A percentile compares a stretch with the other conserved stretches of the same genome.
phyloP scores from a whole-genome alignment of 2,329 filamentous ascomycete species.

The Cercospora janseana region DNA sequence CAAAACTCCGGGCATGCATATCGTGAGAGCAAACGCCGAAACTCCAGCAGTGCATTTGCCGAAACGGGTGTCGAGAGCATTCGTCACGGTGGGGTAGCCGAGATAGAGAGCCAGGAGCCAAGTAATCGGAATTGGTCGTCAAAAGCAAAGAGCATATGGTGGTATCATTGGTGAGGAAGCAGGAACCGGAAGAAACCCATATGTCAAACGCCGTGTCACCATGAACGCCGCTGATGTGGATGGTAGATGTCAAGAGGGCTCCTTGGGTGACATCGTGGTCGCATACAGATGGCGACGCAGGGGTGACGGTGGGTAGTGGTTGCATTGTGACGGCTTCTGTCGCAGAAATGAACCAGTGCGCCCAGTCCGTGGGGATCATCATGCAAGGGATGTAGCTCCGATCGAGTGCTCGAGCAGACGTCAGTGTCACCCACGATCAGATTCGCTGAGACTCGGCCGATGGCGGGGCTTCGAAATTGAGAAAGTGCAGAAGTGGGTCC shows the following conservation, averaged over 20 bases:
- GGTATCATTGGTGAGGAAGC: constrained; percentile 26
- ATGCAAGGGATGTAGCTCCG: constrained; percentile 19
- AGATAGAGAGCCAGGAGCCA: constrained; percentile 10
- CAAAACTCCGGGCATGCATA: background rate
- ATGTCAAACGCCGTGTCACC: constrained; percentile 9
- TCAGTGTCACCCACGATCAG: constrained; percentile 15
- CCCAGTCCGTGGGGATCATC: constrained; percentile 14
- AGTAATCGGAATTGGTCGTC: constrained; percentile 9
- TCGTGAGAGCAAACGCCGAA: background rate
- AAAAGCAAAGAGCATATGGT: constrained; percentile 27
- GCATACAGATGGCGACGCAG: constrained; percentile 15
- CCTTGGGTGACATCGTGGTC: constrained; percentile 16
- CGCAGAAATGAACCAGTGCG: constrained; percentile 22
- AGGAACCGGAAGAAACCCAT: constrained; percentile 6
- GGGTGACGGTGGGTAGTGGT: constrained; percentile 9
- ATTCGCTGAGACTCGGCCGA: constrained; percentile 7
- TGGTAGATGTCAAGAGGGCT: constrained; percentile 21
- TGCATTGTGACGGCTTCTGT: constrained; percentile 18
- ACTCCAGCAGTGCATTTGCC: constrained; percentile 11
- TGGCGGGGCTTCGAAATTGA: constrained; percentile 12
- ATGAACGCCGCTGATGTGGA: constrained; percentile 21
- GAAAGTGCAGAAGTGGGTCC: constrained; percentile 2
- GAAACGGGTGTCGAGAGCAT: constrained; percentile 1
- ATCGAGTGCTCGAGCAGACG: constrained; percentile 15
- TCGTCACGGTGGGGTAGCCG: constrained; percentile 17